Evolutionary conservation across 176 grass and related monocot species (phyloP), one percentile per base, ranked within the genome.

Genomic region (Bothriochloa decipiens): DNA sequence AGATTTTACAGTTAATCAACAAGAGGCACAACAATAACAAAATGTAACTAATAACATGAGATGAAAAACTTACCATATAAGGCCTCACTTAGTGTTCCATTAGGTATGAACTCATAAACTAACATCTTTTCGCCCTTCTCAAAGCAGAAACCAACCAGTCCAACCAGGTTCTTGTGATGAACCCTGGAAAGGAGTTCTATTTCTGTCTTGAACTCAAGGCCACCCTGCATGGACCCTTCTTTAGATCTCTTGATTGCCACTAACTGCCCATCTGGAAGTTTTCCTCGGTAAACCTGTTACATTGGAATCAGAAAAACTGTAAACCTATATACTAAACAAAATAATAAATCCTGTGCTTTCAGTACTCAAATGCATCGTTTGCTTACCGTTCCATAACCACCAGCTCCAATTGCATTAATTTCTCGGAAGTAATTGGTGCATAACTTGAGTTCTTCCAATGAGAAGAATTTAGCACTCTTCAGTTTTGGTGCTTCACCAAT

Each of bases 121-220:
- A 98, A 87, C 87, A 95, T 95, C 86, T 72, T 85, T 78, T 98
- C 93, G 1, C 86, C 88, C 82, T 98, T 95, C 36, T 95, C 93
- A 22, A 93, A 95, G 87, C 93, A 95, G 87, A 98, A 98, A 53
- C 96, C 93, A 6, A 98, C 91, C 23, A 95, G 89, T 72, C 79
- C 82, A 36, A 98, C 93, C 58, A 98, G 82, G 55, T 98, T 98
- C 69, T 88, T 95, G 86, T 95, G 96, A 82, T 98, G 96, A 32
- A 98, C 96, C 27, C 93, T 87, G 0, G 93, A 93, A 76, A 98
- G 89, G 25, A 98, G 83, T 82, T 98, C 93, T 26, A 98, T 95
- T 91, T 98, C 96, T 67, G 91, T 95, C 75, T 95, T 95, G 91
- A 98, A 95, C 70, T 98, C 96, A 65, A 90, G 85, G 29, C 89